phyloP scores from a whole-genome alignment of 768 basidiomycete genomes.

The Leccinum truebloodii region DNA sequence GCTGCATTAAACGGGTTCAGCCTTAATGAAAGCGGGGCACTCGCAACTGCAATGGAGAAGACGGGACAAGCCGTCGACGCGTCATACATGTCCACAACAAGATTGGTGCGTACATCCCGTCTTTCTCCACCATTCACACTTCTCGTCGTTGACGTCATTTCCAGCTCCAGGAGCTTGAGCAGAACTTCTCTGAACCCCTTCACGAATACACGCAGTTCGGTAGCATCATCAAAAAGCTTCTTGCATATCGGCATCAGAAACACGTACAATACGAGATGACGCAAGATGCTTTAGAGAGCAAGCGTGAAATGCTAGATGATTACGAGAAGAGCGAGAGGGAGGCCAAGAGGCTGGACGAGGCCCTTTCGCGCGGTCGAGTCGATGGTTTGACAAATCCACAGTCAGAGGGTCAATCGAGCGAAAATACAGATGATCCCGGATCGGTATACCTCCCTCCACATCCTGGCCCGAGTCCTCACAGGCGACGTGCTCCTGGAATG shows the following conservation, averaged over 20 bases:
- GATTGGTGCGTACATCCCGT: constrained; percentile 57
- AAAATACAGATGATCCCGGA: constrained; percentile 41
- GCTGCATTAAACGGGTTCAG: constrained; percentile 93
- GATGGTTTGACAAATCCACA: constrained; percentile 27
- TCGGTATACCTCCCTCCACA: constrained; percentile 69
- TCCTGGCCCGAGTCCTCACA: constrained; percentile 73
- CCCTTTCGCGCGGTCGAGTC: constrained; percentile 63
- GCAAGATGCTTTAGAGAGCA: constrained; percentile 82
- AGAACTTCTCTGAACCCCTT: constrained; percentile 93
- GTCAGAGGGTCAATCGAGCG: constrained; percentile 35
- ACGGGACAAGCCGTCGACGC: constrained; percentile 96
- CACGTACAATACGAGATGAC: constrained; percentile 98
- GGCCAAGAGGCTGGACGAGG: constrained; percentile 85
- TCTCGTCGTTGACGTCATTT: constrained; percentile 9
- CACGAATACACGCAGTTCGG: constrained; percentile 97
- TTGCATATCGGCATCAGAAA: constrained; percentile 96
- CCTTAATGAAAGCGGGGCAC: constrained; percentile 72
- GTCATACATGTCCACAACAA: constrained; percentile 90
- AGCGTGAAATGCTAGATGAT: constrained; percentile 82
- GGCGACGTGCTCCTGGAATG: constrained; percentile 70
- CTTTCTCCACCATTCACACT: constrained; percentile 5
- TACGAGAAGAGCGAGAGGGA: constrained; percentile 93
- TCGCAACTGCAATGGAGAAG: constrained; percentile 90
- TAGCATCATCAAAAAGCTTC: constrained; percentile 88
- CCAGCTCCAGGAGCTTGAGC: constrained; percentile 91